phyloP scores from a whole-genome alignment of 2,329 filamentous ascomycete species.

The Rhinocladiella similis region DNA sequence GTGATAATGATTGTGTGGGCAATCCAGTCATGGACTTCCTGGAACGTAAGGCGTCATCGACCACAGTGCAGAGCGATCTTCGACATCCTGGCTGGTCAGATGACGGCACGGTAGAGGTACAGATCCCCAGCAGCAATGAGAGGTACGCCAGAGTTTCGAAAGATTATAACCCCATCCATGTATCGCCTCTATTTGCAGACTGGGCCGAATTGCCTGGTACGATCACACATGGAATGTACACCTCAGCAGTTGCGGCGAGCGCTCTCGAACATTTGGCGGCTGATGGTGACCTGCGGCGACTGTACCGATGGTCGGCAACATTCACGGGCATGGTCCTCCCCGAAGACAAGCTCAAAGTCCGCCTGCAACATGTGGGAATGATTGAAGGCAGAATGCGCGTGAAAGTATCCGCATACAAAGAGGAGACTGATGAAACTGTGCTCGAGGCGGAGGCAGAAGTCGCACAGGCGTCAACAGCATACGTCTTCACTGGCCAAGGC shows the following conservation, averaged over 20 bases:
- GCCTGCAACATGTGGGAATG: slow-evolving; percentile 96
- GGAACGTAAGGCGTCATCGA: slow-evolving; percentile 82
- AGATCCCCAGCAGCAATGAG: slow-evolving; percentile 93
- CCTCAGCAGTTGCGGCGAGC: slow-evolving; percentile 91
- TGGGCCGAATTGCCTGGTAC: slow-evolving; percentile 95
- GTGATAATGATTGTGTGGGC: slow-evolving; percentile 84
- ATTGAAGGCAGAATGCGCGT: slow-evolving; percentile 98
- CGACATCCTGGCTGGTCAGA: slow-evolving; percentile 79
- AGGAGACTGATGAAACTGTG: slow-evolving; percentile 95
- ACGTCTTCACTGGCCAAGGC: slow-evolving; percentile 97
- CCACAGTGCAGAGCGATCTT: slow-evolving; percentile 91
- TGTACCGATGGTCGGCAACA: slow-evolving; percentile 94
- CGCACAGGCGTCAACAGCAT: slow-evolving; percentile 92
- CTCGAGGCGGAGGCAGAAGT: slow-evolving; percentile 93
- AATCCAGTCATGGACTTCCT: slow-evolving; percentile 98
- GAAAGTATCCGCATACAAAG: slow-evolving; percentile 94
- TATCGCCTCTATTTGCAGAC: slow-evolving; percentile 91
- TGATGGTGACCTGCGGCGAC: slow-evolving; percentile 96
- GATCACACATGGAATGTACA: slow-evolving; percentile 99
- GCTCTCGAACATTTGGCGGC: slow-evolving; percentile 98
- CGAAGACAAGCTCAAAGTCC: slow-evolving; percentile 92
- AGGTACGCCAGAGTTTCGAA: slow-evolving; percentile 98
- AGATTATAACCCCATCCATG: slow-evolving; percentile 98
- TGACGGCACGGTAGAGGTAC: slow-evolving; percentile 81
- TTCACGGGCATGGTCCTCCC: slow-evolving; percentile 98